phyloP scores from a whole-genome alignment of 768 basidiomycete genomes.

The Psilocybe cyanescens region DNA sequence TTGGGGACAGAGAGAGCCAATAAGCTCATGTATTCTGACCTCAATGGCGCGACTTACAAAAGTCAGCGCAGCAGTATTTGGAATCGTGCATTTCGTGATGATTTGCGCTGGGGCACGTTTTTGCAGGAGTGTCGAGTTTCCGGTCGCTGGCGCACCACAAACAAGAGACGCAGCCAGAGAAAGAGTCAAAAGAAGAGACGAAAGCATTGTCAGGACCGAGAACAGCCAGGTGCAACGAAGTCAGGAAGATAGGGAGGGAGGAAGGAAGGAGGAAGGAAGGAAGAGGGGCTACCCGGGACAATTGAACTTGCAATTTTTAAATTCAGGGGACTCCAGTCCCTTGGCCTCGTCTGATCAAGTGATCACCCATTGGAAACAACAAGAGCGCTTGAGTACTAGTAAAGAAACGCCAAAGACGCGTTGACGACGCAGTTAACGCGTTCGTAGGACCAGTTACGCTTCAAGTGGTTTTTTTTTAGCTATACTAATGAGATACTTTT shows the following conservation, averaged over 20 bases:
- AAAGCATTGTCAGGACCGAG: conserved; percentile 2
- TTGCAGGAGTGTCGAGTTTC: neutral
- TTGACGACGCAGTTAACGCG: too few relatives aligned
- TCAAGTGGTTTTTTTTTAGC: too few relatives aligned
- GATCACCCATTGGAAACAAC: neutral
- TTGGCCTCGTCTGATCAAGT: neutral
- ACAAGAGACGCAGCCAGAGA: conserved; percentile 6
- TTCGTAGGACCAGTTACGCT: too few relatives aligned
- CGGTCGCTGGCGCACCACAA: neutral
- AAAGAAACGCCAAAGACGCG: too few relatives aligned
- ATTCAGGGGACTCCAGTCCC: neutral
- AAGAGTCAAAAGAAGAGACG: conserved; percentile 1
- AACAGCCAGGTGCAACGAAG: neutral
- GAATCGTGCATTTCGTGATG: conserved; percentile 37
- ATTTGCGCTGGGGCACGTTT: conserved; percentile 33
- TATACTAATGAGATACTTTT: too few relatives aligned
- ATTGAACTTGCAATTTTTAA: neutral
- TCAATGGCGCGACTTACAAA: conserved; percentile 39
- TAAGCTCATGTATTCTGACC: conserved; percentile 41
- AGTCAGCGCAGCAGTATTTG: conserved; percentile 46
- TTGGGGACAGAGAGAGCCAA: conserved; percentile 23
- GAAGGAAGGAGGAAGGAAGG: neutral
- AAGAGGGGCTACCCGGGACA: neutral
- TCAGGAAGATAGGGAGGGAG: neutral
- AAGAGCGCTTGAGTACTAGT: neutral